Percentiles rank a stretch among this genome's conserved stretches.
phyloP scores from a whole-genome alignment of 78 protist genomes.

The Polysphondylium violaceum region DNA sequence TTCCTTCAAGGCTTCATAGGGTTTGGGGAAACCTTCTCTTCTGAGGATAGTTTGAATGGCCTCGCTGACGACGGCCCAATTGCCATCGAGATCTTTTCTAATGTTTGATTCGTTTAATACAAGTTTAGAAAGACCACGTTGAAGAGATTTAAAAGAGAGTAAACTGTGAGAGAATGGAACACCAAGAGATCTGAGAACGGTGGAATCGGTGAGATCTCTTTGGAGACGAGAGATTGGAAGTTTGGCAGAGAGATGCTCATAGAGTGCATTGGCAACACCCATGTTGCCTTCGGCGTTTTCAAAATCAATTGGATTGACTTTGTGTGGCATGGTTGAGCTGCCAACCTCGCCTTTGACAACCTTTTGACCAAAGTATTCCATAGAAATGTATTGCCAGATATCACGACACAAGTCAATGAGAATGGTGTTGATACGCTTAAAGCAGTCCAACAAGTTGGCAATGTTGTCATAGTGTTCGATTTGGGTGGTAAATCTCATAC shows the following conservation, averaged over 20 bases:
- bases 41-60: constrained; percentile 93
- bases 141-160: constrained; percentile 74
- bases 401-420: constrained; percentile 90
- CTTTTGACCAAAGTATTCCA: constrained; percentile 88
- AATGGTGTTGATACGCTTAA: constrained; percentile 87
- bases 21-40: constrained; percentile 90
- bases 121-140: constrained; percentile 88
- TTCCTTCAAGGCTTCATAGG: constrained; percentile 90
- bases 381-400: constrained; percentile 90
- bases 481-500: constrained; percentile 91
- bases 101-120: constrained; percentile 61
- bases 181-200: constrained; percentile 90
- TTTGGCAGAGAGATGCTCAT: constrained; percentile 85
- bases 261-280: constrained; percentile 94
- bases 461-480: constrained; percentile 92
- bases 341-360: constrained; percentile 92
- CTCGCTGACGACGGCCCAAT: constrained; percentile 93
- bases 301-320: constrained; percentile 96
- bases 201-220: constrained; percentile 94
- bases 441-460: constrained; percentile 82
- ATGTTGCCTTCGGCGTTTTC: constrained; percentile 97
- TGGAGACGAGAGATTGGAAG: constrained; percentile 93
- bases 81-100: constrained; percentile 77
- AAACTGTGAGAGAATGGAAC: constrained; percentile 84
- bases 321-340: constrained; percentile 95